Evolutionary conservation across 768 basidiomycete genomes (phyloP).

Genomic region (Dendrothele bispora): DNA sequence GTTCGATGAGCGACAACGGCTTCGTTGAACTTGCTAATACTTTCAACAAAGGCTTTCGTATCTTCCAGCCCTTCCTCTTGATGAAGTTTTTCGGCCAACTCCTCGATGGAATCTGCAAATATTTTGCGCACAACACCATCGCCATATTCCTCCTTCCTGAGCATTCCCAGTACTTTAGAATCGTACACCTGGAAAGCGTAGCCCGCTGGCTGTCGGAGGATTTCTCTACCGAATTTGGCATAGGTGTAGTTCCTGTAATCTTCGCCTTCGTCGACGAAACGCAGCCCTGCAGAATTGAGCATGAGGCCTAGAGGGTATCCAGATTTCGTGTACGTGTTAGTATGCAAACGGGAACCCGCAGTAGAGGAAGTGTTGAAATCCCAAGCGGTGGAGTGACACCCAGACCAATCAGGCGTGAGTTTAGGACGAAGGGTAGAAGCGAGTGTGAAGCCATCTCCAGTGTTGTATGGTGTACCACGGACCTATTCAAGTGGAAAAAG

Average conservation of each 20-base stretch:
- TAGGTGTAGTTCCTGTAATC: conserved; percentile 77
- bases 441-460: conserved; percentile 59
- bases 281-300: conserved; percentile 54
- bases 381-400: conserved; percentile 77
- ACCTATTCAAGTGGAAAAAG: conserved; percentile 37
- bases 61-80: conserved; percentile 44
- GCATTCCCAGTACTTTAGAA: conserved; percentile 35
- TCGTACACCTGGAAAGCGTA: conserved; percentile 71
- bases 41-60: conserved; percentile 40
- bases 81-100: conserved; percentile 51
- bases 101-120: conserved; percentile 43
- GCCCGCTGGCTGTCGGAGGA: conserved; percentile 57
- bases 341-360: conserved; percentile 54
- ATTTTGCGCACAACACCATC: conserved; percentile 61
- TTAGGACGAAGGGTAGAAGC: conserved; percentile 52
- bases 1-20: conserved; percentile 38
- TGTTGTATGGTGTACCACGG: conserved; percentile 70
- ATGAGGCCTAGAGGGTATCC: conserved; percentile 73
- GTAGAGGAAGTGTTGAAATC: conserved; percentile 57
- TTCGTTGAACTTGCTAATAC: conserved; percentile 49
- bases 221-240: conserved; percentile 63
- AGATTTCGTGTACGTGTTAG: conserved; percentile 74
- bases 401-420: conserved; percentile 62
- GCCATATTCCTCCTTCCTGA: conserved; percentile 67
- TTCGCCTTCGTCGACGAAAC: conserved; percentile 71